Evolutionary conservation across 2,329 filamentous ascomycete genomes (phyloP).

Genomic region (Zymoseptoria passerinii): DNA sequence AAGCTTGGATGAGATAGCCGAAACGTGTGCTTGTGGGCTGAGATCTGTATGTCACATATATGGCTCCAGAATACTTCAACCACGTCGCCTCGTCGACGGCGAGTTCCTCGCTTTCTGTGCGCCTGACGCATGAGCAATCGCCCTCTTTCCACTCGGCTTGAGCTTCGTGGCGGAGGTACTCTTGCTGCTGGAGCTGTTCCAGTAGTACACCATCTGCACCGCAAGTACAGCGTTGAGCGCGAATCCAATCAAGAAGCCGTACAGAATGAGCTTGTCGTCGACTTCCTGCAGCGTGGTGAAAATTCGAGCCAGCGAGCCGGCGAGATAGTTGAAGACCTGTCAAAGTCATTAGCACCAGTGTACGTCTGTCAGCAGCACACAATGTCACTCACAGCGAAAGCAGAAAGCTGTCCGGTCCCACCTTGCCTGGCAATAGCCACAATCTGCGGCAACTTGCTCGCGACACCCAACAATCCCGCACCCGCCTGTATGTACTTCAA

Average conservation of each 20-base stretch:
- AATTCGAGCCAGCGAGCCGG: slow-evolving; percentile 85
- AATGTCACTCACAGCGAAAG: slow-evolving; percentile 67
- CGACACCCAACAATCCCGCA: slow-evolving; percentile 72
- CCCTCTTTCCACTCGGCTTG: slow-evolving; percentile 31
- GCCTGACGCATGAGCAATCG: slow-evolving; percentile 30
- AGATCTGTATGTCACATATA: neutral
- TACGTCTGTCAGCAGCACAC: slow-evolving; percentile 15
- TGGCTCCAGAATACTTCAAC: slow-evolving; percentile 3
- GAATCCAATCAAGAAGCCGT: slow-evolving; percentile 88
- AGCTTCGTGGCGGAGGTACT: slow-evolving; percentile 32
- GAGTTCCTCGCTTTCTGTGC: slow-evolving; percentile 30
- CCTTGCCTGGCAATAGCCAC: slow-evolving; percentile 74
- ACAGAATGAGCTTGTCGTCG: slow-evolving; percentile 90
- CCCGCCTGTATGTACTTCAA: slow-evolving; percentile 74
- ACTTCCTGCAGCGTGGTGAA: slow-evolving; percentile 98
- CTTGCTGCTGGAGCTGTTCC: slow-evolving; percentile 55
- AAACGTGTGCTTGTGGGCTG: neutral
- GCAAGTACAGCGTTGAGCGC: slow-evolving; percentile 81
- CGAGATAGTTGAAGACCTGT: slow-evolving; percentile 96
- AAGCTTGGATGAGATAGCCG: neutral
- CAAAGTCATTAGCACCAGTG: neutral
- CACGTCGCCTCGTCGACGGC: slow-evolving; percentile 27
- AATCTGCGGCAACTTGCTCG: slow-evolving; percentile 93
- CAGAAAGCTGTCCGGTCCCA: slow-evolving; percentile 88
- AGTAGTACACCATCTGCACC: slow-evolving; percentile 90